These are phyloP conservation scores for Hanseniaspora singularis DNA, from an alignment of 805 yeast species.

Conservation along the genomic window DNA sequence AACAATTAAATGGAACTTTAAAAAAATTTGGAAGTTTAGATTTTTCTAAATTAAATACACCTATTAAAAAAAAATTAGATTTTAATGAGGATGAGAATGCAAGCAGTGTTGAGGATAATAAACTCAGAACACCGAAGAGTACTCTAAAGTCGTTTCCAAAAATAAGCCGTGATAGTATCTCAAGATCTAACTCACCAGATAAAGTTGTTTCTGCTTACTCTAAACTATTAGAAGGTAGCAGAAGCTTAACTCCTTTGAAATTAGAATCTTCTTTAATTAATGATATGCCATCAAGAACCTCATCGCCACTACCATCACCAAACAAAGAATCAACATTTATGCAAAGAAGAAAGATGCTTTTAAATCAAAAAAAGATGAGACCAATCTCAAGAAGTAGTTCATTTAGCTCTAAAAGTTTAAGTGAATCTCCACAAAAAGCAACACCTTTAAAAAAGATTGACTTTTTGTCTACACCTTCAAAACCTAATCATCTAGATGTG, in stretches of 20 bases:
- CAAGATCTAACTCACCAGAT: conserved; percentile 1
- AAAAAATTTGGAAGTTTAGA: not conserved
- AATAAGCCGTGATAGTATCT: not conserved
- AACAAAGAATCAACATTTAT: not conserved
- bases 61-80: not conserved
- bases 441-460: not conserved
- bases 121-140: conserved; percentile 1
- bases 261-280: too few relatives aligned
- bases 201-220: not conserved
- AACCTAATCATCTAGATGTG: too few relatives aligned
- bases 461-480: not conserved
- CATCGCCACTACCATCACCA: not conserved
- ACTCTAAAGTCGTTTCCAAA: conserved; percentile 5
- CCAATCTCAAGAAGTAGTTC: not conserved
- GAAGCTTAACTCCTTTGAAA: not conserved
- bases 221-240: not conserved
- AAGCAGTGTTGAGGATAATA: not conserved
- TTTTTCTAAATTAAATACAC: not conserved
- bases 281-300: too few relatives aligned
- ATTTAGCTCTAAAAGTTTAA: not conserved
- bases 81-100: not conserved
- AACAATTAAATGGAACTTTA: not conserved
- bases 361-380: not conserved
- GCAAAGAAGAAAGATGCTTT: not conserved
- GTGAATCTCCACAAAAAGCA: not conserved